Percentiles rank a stretch among this genome's conserved stretches.
phyloP scores from a whole-genome alignment of 805 yeast species.

The Myxozyma neglecta region DNA sequence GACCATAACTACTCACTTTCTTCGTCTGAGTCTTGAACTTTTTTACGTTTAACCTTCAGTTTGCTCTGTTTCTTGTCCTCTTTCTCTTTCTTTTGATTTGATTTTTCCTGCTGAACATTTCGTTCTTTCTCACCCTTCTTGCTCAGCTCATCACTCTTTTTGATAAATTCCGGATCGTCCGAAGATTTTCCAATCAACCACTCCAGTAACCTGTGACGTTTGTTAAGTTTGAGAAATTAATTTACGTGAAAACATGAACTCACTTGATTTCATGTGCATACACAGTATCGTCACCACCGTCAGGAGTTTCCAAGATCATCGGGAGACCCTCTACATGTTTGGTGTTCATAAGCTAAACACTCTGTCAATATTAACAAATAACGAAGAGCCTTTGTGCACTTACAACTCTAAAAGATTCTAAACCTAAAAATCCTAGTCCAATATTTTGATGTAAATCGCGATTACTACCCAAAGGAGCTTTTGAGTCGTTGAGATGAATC shows the following conservation, averaged over 20 bases:
- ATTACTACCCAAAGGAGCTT: constrained; percentile 87
- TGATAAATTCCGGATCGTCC: constrained; percentile 57
- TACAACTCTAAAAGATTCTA: constrained; percentile 71
- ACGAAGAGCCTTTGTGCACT: background rate
- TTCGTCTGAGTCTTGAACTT: constrained; percentile 2
- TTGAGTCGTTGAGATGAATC: constrained; percentile 90
- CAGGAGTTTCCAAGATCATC: constrained; percentile 83
- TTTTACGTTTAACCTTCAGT: constrained; percentile 14
- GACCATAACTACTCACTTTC: constrained; percentile 2
- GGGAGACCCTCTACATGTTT: constrained; percentile 65
- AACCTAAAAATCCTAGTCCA: constrained; percentile 86
- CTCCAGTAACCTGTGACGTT: constrained; percentile 51
- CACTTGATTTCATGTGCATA: constrained; percentile 45
- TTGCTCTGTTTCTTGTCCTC: constrained; percentile 9
- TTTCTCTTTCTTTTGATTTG: background rate
- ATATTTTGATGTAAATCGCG: constrained; percentile 87
- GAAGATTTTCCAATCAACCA: constrained; percentile 64
- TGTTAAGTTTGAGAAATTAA: background rate
- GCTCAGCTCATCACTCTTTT: constrained; percentile 52
- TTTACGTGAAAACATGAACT: background rate
- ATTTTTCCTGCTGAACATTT: constrained; percentile 10
- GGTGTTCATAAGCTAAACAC: constrained; percentile 58
- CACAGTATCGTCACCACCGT: constrained; percentile 49
- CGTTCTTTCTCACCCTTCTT: constrained; percentile 68
- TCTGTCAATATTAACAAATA: background rate